Base-by-base conservation (phyloP, 169 alveolate genomes). In the Amoebophrya sp. region DNA sequence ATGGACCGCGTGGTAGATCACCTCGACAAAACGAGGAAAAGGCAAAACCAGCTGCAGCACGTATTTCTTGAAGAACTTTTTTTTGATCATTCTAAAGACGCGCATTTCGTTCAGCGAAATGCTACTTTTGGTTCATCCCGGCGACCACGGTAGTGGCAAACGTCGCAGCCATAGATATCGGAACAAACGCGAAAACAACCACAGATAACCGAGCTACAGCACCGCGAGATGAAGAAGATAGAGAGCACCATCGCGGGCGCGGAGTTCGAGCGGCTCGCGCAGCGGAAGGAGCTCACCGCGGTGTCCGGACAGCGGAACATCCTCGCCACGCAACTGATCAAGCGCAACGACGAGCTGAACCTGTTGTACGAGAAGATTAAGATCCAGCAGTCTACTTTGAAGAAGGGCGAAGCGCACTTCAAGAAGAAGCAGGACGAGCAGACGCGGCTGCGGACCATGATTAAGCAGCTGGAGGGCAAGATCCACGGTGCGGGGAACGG, bases 281-380 rank as follows among this genome's bases (percentile, higher is more conserved):
- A 66, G 83, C 1, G 18, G 83, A 66, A 66, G 83, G 83, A 66
- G 83, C 83, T 66, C 18, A 25, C 39, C 83, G 35, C 39, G 7
- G 35, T 66, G 35, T 66, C 35, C 39, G 35, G 38, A 25, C 83
- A 95, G 91, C 95, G 98, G 93, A 98, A 97, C 93, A 95, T 96
- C 92, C 95, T 96, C 38, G 98, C 97, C 40, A 96, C 97, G 77
- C 96, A 97, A 92, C 95, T 97, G 66, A 96, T 97, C 39, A 94
- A 97, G 92, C 96, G 97, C 92, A 97, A 96, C 92, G 97, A 97
- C 90, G 98, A 97, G 92, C 94, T 96, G 29, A 96, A 98, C 10
- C 95, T 97, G 33, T 96, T 96, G 14, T 96, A 97, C 94, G 98
- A 97, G 94, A 96, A 97, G 94, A 96, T 97, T 38, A 96, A 95